Evolutionary conservation across 768 basidiomycete species (phyloP).

Genomic region (Amanita thiersii): DNA sequence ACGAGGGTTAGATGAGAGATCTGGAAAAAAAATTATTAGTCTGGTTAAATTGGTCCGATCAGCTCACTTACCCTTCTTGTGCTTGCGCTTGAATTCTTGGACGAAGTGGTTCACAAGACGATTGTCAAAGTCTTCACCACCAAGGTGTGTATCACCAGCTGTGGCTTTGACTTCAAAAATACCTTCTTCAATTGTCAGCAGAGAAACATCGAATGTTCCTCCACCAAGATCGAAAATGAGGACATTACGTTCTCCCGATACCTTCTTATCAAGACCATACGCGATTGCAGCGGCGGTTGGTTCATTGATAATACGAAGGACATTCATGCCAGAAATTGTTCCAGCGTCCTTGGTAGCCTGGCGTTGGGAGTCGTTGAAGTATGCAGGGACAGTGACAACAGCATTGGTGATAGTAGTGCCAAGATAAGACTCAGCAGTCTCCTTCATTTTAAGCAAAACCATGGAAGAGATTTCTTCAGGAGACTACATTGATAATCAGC

Average conservation of each 20-base stretch:
- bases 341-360: constrained; percentile 99
- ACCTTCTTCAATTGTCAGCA: constrained; percentile 93
- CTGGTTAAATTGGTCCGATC: not conserved
- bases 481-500: constrained; percentile 38
- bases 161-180: constrained; percentile 99
- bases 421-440: constrained; percentile 94
- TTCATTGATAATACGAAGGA: constrained; percentile 98
- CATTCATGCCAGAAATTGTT: constrained; percentile 87
- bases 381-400: constrained; percentile 94
- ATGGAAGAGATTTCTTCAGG: constrained; percentile 98
- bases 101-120: constrained; percentile 95
- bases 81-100: constrained; percentile 95
- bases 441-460: constrained; percentile 98
- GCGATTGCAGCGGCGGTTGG: constrained; percentile 98
- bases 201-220: constrained; percentile 97
- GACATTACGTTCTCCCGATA: constrained; percentile 84
- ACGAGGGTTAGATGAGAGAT: constrained; percentile 86
- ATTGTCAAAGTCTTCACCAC: constrained; percentile 98
- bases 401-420: constrained; percentile 80
- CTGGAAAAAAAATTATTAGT: constrained; percentile 25
- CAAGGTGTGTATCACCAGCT: constrained; percentile 96
- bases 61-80: constrained; percentile 73
- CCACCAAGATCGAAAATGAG: constrained; percentile 98
- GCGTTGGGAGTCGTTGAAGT: constrained; percentile 99
- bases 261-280: constrained; percentile 97